Conservation (phyloP, 768 basidiomycete genomes). For the Pilatotrama ljubarskyi region DNA sequence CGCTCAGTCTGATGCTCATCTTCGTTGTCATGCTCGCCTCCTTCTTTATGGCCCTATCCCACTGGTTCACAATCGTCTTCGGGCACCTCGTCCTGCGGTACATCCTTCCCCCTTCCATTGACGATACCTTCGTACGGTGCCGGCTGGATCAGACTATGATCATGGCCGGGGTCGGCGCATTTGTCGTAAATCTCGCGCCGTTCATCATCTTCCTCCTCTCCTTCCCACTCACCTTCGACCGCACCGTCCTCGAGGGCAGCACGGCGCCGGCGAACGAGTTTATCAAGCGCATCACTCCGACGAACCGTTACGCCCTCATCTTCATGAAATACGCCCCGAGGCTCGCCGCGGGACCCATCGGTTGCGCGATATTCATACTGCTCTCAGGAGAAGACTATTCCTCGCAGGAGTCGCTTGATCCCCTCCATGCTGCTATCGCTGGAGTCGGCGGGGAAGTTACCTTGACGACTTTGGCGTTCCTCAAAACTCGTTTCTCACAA, state of each 20-base stretch:
- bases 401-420: background rate
- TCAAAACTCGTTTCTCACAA: background rate
- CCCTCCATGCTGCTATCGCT: slow-evolving; percentile 2
- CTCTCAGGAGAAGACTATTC: background rate
- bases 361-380: background rate
- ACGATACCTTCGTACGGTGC: background rate
- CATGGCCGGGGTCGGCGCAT: slow-evolving; percentile 7
- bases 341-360: slow-evolving; percentile 1
- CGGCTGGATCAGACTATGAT: slow-evolving; percentile 10
- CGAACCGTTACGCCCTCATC: background rate
- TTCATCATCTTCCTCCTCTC: slow-evolving; percentile 14
- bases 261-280: slow-evolving; percentile 10
- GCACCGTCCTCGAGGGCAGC: slow-evolving; percentile 8
- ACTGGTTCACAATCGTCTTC: slow-evolving; percentile 12
- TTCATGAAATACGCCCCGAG: slow-evolving; percentile 13
- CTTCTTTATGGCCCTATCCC: slow-evolving; percentile 4
- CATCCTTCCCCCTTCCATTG: background rate
- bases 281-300: slow-evolving; percentile 12
- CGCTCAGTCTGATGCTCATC: slow-evolving; percentile 6
- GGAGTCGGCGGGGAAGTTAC: slow-evolving; percentile 3
- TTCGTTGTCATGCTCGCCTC: slow-evolving; percentile 13
- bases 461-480: background rate
- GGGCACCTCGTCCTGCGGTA: slow-evolving; percentile 13
- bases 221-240: slow-evolving; percentile 13
- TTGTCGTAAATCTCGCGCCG: slow-evolving; percentile 11